Evolutionary conservation across 495 filamentous ascomycete genomes (phyloP).

Genomic region (Podospora appendiculata): DNA sequence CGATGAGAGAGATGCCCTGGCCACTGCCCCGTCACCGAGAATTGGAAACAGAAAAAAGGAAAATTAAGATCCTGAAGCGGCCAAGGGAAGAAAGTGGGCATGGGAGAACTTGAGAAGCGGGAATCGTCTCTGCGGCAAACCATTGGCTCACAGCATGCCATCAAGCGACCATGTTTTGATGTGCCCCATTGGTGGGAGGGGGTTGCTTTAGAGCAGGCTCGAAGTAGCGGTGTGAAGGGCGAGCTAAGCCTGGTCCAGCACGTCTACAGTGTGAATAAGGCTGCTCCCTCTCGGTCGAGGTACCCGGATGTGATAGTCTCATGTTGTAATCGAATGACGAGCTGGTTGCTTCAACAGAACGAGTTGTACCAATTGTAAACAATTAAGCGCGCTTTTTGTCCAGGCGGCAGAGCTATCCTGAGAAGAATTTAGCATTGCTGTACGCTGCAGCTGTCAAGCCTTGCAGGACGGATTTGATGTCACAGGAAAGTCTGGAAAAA

Average conservation of each 20-base stretch:
- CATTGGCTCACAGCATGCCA: conserved; percentile 8
- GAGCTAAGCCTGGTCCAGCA: conserved; percentile 9
- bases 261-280: conserved; percentile 17
- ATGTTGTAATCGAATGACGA: too few relatives aligned
- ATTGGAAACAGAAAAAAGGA: neutral
- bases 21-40: neutral
- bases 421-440: conserved; percentile 8
- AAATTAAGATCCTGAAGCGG: too few relatives aligned
- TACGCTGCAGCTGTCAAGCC: conserved; percentile 1
- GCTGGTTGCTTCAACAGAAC: neutral
- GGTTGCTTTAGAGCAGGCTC: conserved; percentile 15
- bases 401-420: neutral
- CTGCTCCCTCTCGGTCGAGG: conserved; percentile 6
- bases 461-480: neutral
- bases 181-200: conserved; percentile 8
- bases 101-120: neutral
- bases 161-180: neutral
- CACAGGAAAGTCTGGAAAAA: conserved; percentile 10
- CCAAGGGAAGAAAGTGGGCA: neutral
- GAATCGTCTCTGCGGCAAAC: conserved; percentile 2
- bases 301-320: conserved; percentile 18
- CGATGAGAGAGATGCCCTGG: neutral
- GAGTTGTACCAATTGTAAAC: neutral
- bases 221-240: conserved; percentile 27
- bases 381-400: neutral